Evolutionary conservation across 768 basidiomycete species (phyloP), one percentile per base, ranked within the genome.

Genomic region (Tylopilus rubrobrunneus): DNA sequence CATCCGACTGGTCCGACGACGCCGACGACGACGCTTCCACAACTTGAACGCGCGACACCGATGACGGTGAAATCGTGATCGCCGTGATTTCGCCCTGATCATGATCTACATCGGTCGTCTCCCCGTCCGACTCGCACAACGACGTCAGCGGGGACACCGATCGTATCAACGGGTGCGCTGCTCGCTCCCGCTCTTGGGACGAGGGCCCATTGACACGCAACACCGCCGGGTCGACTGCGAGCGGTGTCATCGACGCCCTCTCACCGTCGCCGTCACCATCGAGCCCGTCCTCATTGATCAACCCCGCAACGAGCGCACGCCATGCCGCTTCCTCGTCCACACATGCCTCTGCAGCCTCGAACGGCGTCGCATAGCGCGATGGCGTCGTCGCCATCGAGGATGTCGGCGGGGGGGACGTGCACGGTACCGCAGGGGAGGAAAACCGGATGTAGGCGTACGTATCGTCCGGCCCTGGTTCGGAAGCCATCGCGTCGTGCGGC

Each of bases 241-340:
- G 40, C 23, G 19, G 28, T 34, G 41, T 36, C 17, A 62, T 59
- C 23, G 57, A 58, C n/a, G 25, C 25, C 25, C 25, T 4, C 25
- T 25, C 25, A 48, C 36, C 12, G 49, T 48, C 14, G 67, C 62
- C 5, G n/a, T 23, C 21, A 21, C 21, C 2, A n/a, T 21, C 40
- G 21, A 10, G 9, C 21, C 39, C 40, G 5, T n/a, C 45, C 31
- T 31, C 31, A 11, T 31, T 31, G 31, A 31, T 31, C 5, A 43
- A 31, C 43, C 34, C 34, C 14, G 7, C 8, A 11, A 64, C 23
- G n/a, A 68, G 65, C 17, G 58, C 39, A 36, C n/a, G 51, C 59
- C 49, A 55, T 7, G 65, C 60, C 21, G 63, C 67, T 9, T 58
- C 56, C 37, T 69, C 63, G 12, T 65, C 67, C 42, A 15, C 56